These are phyloP conservation scores for Parietaria judaica DNA, from an alignment of 306 rosid genomes.

Conservation along the genomic window DNA sequence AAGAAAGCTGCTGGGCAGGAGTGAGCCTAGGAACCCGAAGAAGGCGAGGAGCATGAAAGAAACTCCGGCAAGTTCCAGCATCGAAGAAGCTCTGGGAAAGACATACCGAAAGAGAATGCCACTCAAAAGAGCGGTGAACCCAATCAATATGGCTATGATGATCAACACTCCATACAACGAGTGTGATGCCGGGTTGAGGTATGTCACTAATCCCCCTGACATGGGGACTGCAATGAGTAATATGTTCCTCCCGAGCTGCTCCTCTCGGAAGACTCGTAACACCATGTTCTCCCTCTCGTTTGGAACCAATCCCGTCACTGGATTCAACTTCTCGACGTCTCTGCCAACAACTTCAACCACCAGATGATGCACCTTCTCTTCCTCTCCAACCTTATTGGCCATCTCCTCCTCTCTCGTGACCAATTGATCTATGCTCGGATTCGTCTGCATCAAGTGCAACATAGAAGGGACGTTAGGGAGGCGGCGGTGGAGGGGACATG, in stretches of 20 bases:
- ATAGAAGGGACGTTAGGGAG: neutral
- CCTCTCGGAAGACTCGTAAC: neutral
- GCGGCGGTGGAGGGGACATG: neutral
- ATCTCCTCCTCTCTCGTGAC: too few relatives aligned
- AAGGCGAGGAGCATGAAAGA: neutral
- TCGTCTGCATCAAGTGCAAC: too few relatives aligned
- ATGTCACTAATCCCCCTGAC: neutral
- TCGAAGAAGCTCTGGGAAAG: neutral
- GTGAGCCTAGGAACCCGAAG: conserved; percentile 5
- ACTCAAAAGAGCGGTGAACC: neutral
- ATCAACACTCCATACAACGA: neutral
- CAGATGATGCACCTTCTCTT: too few relatives aligned
- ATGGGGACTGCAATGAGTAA: conserved; percentile 2
- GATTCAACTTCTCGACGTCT: too few relatives aligned
- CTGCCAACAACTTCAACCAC: too few relatives aligned
- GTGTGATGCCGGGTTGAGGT: neutral
- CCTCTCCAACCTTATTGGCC: too few relatives aligned
- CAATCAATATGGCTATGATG: neutral
- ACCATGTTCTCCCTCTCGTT: too few relatives aligned
- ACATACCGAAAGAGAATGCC: conserved; percentile 1
- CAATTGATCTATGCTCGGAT: too few relatives aligned
- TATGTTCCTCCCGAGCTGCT: conserved; percentile 3
- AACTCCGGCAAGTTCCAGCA: neutral
- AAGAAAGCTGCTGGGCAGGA: neutral
- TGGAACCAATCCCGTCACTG: too few relatives aligned